Conservation (phyloP, 169 alveolate genomes). For the Cryptosporidium felis region DNA sequence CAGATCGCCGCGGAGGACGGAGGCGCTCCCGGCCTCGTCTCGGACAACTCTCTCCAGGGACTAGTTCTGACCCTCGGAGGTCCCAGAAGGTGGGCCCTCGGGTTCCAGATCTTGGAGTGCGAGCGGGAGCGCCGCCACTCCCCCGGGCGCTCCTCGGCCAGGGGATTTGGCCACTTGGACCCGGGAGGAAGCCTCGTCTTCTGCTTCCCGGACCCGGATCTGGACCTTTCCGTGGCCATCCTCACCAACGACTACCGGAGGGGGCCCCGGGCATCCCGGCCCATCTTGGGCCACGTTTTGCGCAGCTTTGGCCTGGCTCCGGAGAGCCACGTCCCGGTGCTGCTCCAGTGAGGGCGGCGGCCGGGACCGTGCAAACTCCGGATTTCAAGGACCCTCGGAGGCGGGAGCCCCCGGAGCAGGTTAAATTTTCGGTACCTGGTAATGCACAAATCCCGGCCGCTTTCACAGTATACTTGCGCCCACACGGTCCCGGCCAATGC, state of each 20-base stretch:
- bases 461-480: too few species aligned
- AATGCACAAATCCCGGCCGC: too few species aligned
- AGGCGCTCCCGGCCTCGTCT: slow-evolving; percentile 70
- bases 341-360: background rate
- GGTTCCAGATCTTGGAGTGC: slow-evolving; percentile 77
- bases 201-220: slow-evolving; percentile 78
- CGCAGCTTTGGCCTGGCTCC: slow-evolving; percentile 20
- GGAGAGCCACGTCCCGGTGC: slow-evolving; percentile 20
- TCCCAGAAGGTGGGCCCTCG: slow-evolving; percentile 77
- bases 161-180: slow-evolving; percentile 76
- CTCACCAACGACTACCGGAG: slow-evolving; percentile 73
- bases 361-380: too few species aligned
- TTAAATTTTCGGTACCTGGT: too few species aligned
- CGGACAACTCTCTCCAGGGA: slow-evolving; percentile 74
- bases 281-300: background rate
- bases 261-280: slow-evolving; percentile 72
- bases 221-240: slow-evolving; percentile 73
- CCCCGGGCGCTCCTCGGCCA: slow-evolving; percentile 18
- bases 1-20: slow-evolving; percentile 39
- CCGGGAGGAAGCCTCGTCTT: slow-evolving; percentile 73
- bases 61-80: slow-evolving; percentile 74
- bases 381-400: too few species aligned
- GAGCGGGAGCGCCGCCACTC: slow-evolving; percentile 54
- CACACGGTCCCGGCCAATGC: too few species aligned
- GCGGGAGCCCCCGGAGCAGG: too few species aligned